These are phyloP conservation scores for Penicillium parvum DNA, from an alignment of 495 filamentous ascomycete species.

Conservation along the genomic window DNA sequence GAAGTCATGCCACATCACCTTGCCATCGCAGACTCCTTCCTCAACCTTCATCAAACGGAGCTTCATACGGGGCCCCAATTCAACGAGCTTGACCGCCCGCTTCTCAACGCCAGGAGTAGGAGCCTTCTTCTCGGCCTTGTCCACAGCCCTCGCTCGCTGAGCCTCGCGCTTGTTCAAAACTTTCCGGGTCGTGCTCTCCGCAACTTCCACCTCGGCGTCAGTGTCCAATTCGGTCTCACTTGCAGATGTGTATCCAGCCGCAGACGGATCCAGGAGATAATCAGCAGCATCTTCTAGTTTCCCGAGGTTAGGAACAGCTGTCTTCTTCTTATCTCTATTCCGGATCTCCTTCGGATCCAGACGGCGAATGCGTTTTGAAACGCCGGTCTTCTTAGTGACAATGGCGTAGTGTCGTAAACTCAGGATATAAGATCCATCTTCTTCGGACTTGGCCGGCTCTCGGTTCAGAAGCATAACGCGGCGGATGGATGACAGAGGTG, in stretches of 20 bases:
- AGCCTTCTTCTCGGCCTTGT: constrained; percentile 34
- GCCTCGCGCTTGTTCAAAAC: constrained; percentile 61
- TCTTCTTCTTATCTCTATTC: constrained; percentile 59
- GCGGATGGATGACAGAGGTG: constrained; percentile 80
- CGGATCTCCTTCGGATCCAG: constrained; percentile 81
- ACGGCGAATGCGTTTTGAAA: constrained; percentile 77
- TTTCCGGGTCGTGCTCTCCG: constrained; percentile 67
- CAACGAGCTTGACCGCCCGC: constrained; percentile 82
- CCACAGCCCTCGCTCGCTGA: constrained; percentile 46
- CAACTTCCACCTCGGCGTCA: constrained; percentile 90
- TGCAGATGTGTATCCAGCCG: constrained; percentile 85
- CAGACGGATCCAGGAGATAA: constrained; percentile 82
- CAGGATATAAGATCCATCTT: constrained; percentile 72
- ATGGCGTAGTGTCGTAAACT: constrained; percentile 95
- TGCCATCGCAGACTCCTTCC: constrained; percentile 85
- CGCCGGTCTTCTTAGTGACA: constrained; percentile 75
- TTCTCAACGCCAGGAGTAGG: constrained; percentile 59
- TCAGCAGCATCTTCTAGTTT: constrained; percentile 92
- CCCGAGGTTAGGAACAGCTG: constrained; percentile 77
- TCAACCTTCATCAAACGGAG: constrained; percentile 93
- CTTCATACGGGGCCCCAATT: constrained; percentile 86
- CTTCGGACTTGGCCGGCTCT: constrained; percentile 49
- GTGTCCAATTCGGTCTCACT: constrained; percentile 90
- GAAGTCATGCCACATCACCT: constrained; percentile 96
- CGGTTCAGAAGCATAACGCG: constrained; percentile 88